These are phyloP conservation scores for Citeromyces siamensis DNA, from an alignment of 1,139 yeast species.

Conservation along the genomic window DNA sequence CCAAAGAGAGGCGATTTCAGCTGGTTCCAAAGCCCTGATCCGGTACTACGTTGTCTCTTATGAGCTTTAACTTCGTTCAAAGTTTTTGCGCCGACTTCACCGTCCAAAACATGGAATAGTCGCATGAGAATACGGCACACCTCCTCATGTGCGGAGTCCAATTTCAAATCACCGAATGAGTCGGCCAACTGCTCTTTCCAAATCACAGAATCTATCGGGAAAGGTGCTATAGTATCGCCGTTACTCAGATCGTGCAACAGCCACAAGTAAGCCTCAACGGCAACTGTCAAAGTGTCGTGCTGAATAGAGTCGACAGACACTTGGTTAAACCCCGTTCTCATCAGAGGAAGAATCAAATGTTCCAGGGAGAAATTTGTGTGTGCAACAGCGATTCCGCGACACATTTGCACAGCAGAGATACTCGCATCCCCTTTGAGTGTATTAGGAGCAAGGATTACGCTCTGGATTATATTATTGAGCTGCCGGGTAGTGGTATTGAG, in stretches of 20 bases:
- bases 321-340: slow-evolving; percentile 45
- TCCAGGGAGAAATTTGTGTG: slow-evolving; percentile 75
- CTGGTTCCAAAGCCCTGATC: slow-evolving; percentile 5
- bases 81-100: slow-evolving; percentile 35
- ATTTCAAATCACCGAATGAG: slow-evolving; percentile 28
- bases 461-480: not conserved
- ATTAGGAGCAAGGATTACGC: not conserved
- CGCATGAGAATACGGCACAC: slow-evolving; percentile 52
- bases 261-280: slow-evolving; percentile 46
- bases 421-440: slow-evolving; percentile 15
- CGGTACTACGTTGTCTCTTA: slow-evolving; percentile 7
- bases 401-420: slow-evolving; percentile 54
- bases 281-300: slow-evolving; percentile 61
- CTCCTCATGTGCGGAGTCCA: slow-evolving; percentile 58
- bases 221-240: slow-evolving; percentile 35
- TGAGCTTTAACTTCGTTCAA: too few species aligned
- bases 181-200: slow-evolving; percentile 7
- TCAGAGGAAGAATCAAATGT: slow-evolving; percentile 52
- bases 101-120: slow-evolving; percentile 48
- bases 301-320: slow-evolving; percentile 42
- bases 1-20: slow-evolving; percentile 14
- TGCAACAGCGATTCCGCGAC: slow-evolving; percentile 67
- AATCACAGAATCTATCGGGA: slow-evolving; percentile 52
- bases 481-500: slow-evolving; percentile 23
- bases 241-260: not conserved